These are phyloP conservation scores for Eremochloa ophiuroides DNA, from an alignment of 176 grass and related monocot species.

Conservation along the genomic window DNA sequence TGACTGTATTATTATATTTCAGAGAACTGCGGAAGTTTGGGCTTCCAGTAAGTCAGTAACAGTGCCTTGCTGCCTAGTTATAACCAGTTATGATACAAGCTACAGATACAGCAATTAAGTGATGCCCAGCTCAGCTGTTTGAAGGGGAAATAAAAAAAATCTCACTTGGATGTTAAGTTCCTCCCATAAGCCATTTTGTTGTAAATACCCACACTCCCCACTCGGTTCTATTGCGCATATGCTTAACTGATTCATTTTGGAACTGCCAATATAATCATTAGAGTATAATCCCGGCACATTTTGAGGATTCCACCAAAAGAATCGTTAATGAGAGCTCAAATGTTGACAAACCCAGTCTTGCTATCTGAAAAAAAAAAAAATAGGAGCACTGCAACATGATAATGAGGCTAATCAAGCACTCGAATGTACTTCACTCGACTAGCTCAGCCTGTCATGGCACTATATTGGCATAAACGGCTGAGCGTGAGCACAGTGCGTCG, in stretches of 20 bases:
- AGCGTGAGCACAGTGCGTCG: background rate
- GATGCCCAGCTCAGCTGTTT: background rate
- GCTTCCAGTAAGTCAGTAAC: background rate
- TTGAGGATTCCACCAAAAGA: background rate
- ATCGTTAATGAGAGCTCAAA: background rate
- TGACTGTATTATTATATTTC: conserved; percentile 1
- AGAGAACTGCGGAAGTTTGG: conserved; percentile 11
- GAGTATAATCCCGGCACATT: background rate
- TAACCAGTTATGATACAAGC: background rate
- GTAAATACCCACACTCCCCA: background rate
- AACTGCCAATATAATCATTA: background rate
- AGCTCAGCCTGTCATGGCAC: background rate
- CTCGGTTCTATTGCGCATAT: background rate
- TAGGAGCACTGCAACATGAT: background rate
- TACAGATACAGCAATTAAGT: conserved; percentile 14
- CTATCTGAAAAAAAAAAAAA: background rate
- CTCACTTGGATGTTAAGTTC: background rate
- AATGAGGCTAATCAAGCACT: background rate
- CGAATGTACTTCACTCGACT: background rate
- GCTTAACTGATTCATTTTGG: background rate
- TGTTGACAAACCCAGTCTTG: background rate
- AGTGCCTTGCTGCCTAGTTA: background rate
- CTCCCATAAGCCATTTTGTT: background rate
- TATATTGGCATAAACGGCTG: background rate
- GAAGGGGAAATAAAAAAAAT: background rate